Base-by-base conservation (phyloP, 257 asterid genomes). In the Verbascum thapsus region DNA sequence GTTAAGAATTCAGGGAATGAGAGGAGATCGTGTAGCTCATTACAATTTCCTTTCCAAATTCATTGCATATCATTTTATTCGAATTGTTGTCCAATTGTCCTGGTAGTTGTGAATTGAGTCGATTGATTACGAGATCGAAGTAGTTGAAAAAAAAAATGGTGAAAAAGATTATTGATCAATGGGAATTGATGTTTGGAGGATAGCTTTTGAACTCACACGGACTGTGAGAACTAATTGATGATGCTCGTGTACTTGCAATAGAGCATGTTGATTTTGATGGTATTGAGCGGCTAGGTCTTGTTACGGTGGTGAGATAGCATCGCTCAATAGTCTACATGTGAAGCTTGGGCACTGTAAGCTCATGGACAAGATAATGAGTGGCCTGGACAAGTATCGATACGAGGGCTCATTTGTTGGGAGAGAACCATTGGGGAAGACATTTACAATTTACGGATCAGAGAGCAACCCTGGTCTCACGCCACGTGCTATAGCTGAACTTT, bases 361-460 rank as follows among this genome's bases (percentile, higher is more conserved):
- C 41, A 37, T 37, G 9, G 41, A 37, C 6, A 9, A 37, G 9
- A 37, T 37, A 4, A 37, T 37, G 41, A 37, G 4, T 37, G 41
- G 41, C 9, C 6, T 4, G 9, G 41, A 37, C 41, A 37, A 37
- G 41, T 37, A n/a, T n/a, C n/a, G n/a, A n/a, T n/a, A n/a, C n/a
- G n/a, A n/a, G n/a, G n/a, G n/a, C n/a, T n/a, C n/a, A n/a, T n/a
- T n/a, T n/a, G n/a, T n/a, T n/a, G n/a, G n/a, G n/a, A n/a, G n/a
- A n/a, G n/a, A n/a, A n/a, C n/a, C n/a, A n/a, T n/a, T n/a, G n/a
- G 99, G 99, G 70, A 94, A 94, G 77, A 94, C 99, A 56, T 84
- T 87, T 58, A 94, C 99, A 6, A 90, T 94, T 57, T 94, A 87
- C 72, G 99, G 99, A 64, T 79, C 98, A 15, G 96, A 87, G 53